Conservation (phyloP, 2,329 filamentous ascomycete genomes). For the Nothopassalora personata region DNA sequence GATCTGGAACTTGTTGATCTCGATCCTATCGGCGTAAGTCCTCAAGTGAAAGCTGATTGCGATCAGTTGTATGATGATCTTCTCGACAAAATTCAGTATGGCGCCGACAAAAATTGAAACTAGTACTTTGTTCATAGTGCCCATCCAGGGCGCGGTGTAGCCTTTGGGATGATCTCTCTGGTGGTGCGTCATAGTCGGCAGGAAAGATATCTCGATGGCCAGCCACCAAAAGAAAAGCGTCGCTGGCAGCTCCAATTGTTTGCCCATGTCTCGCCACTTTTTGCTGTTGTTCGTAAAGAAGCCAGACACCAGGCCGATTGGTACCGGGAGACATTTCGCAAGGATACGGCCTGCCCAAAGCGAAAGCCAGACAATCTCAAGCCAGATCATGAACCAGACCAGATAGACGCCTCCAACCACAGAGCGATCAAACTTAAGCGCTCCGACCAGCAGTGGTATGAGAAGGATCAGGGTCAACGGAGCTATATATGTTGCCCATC, state of each 20-base stretch:
- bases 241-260: conserved; percentile 75
- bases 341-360: conserved; percentile 70
- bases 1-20: conserved; percentile 88
- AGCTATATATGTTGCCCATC: conserved; percentile 67
- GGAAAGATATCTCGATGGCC: conserved; percentile 76
- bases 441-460: conserved; percentile 63
- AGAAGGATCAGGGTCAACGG: conserved; percentile 61
- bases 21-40: conserved; percentile 85
- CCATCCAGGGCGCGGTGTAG: conserved; percentile 61
- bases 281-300: conserved; percentile 81
- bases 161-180: conserved; percentile 49
- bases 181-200: conserved; percentile 71
- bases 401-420: conserved; percentile 70
- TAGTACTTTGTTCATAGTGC: conserved; percentile 76
- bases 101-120: conserved; percentile 76
- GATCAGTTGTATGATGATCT: conserved; percentile 91
- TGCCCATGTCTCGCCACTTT: conserved; percentile 88
- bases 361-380: conserved; percentile 87
- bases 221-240: conserved; percentile 92
- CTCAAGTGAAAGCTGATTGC: conserved; percentile 87
- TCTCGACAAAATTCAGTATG: conserved; percentile 78
- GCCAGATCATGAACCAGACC: conserved; percentile 92
- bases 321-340: conserved; percentile 59
- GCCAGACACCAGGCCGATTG: conserved; percentile 60
- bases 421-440: conserved; percentile 47